These are phyloP conservation scores for Monosporascus sp. DNA, from an alignment of 2,329 filamentous ascomycete genomes.

Conservation along the genomic window DNA sequence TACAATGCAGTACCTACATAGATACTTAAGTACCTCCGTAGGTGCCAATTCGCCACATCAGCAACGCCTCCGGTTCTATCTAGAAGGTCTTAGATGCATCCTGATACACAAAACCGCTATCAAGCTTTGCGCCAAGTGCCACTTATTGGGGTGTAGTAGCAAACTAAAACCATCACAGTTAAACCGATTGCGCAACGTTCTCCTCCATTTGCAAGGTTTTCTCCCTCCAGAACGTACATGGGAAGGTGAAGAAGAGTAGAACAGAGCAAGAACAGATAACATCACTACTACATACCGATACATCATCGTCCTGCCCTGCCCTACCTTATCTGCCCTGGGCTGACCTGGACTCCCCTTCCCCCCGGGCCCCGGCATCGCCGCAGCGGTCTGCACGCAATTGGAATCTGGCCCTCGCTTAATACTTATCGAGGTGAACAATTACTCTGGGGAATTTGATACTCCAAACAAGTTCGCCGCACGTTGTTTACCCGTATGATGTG, in stretches of 20 bases:
- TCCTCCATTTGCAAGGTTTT: not conserved
- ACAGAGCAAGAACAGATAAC: not conserved
- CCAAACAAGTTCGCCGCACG: not conserved
- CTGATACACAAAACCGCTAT: not conserved
- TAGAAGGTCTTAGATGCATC: too few species aligned
- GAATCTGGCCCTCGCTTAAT: not conserved
- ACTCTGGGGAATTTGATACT: not conserved
- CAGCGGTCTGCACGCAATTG: not conserved
- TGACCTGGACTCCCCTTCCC: too few species aligned
- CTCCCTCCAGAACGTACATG: not conserved
- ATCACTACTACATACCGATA: not conserved
- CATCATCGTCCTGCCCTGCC: not conserved
- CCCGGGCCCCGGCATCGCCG: too few species aligned
- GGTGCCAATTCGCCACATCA: too few species aligned
- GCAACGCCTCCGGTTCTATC: too few species aligned
- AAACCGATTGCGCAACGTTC: not conserved
- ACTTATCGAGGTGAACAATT: not conserved
- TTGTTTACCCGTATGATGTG: not conserved
- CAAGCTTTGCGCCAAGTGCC: not conserved
- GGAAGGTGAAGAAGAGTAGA: not conserved
- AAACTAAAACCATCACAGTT: not conserved
- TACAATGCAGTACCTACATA: not conserved
- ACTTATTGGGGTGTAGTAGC: not conserved
- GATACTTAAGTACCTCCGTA: not conserved
- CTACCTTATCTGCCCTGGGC: not conserved